These are phyloP conservation scores for Crithidia sp. DNA, from an alignment of 208 protist species.

Conservation along the genomic window DNA sequence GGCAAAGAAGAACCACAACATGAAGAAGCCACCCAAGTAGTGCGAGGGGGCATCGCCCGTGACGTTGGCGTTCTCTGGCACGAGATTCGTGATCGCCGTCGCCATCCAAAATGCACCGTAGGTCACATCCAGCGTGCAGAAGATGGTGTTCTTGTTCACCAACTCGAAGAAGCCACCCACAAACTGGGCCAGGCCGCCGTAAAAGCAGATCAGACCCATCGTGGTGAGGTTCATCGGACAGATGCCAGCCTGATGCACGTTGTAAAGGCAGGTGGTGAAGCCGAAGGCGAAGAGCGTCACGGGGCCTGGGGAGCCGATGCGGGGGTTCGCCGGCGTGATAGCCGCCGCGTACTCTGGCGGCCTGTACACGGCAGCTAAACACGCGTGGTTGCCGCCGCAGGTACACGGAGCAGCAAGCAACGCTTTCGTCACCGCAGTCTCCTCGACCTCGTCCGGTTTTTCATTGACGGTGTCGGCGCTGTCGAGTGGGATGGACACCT, in stretches of 20 bases:
- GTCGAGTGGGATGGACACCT: not conserved
- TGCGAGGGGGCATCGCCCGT: constrained; percentile 4
- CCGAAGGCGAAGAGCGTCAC: constrained; percentile 65
- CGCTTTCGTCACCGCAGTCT: not conserved
- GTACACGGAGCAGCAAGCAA: not conserved
- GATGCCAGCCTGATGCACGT: constrained; percentile 48
- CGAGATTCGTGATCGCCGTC: constrained; percentile 22
- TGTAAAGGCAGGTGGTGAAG: constrained; percentile 62
- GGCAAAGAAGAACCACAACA: constrained; percentile 41
- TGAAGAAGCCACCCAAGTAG: constrained; percentile 34
- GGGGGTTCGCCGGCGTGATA: constrained; percentile 25
- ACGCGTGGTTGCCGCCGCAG: not conserved
- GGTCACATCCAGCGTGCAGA: constrained; percentile 31
- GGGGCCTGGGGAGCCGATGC: constrained; percentile 34
- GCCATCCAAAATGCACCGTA: constrained; percentile 68
- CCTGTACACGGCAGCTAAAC: constrained; percentile 13
- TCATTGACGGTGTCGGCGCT: not conserved
- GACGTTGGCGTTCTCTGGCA: constrained; percentile 1
- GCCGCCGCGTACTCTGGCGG: constrained; percentile 4
- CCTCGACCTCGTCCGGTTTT: not conserved
- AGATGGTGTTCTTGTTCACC: constrained; percentile 57
- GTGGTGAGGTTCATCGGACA: constrained; percentile 36
- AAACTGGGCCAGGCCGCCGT: constrained; percentile 57
- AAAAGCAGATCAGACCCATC: constrained; percentile 48
- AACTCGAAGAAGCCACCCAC: constrained; percentile 55